These are phyloP conservation scores for Candida neerlandica DNA, from an alignment of 1,139 yeast species.

Conservation along the genomic window DNA sequence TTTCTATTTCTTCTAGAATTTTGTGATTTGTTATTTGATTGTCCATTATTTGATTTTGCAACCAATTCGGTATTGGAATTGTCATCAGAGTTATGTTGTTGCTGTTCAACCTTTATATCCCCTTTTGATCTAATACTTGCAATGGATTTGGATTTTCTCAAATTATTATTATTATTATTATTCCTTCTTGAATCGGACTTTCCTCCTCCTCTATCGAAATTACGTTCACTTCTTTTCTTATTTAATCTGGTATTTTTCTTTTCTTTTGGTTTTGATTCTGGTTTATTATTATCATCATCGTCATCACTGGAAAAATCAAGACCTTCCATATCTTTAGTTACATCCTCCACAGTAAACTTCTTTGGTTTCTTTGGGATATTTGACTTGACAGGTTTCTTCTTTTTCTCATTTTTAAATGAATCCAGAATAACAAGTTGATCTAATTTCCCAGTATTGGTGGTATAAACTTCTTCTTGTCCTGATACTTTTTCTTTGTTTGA, in stretches of 20 bases:
- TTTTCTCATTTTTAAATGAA: constrained; percentile 5
- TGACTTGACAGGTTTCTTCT: constrained; percentile 2
- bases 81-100: not conserved
- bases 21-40: too few species aligned
- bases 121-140: not conserved
- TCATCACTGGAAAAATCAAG: constrained; percentile 29
- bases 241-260: constrained; percentile 5
- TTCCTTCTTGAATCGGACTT: not conserved
- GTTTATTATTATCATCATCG: constrained; percentile 11
- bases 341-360: constrained; percentile 21
- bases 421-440: constrained; percentile 8
- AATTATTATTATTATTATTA: not conserved
- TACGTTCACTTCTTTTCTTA: constrained; percentile 1
- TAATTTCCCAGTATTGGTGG: constrained; percentile 1
- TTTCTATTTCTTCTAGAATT: too few species aligned
- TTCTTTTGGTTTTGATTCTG: not conserved
- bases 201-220: not conserved
- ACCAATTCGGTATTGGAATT: not conserved
- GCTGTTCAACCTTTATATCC: not conserved
- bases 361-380: constrained; percentile 1
- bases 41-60: not conserved
- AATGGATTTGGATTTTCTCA: constrained; percentile 1
- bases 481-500: constrained; percentile 10
- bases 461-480: not conserved
- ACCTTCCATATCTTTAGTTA: constrained; percentile 29